A percentile compares a stretch with the other conserved stretches of the same genome.
These are phyloP conservation scores for Cytospora mali DNA, from an alignment of 2,329 filamentous ascomycete species.

Conservation along the genomic window DNA sequence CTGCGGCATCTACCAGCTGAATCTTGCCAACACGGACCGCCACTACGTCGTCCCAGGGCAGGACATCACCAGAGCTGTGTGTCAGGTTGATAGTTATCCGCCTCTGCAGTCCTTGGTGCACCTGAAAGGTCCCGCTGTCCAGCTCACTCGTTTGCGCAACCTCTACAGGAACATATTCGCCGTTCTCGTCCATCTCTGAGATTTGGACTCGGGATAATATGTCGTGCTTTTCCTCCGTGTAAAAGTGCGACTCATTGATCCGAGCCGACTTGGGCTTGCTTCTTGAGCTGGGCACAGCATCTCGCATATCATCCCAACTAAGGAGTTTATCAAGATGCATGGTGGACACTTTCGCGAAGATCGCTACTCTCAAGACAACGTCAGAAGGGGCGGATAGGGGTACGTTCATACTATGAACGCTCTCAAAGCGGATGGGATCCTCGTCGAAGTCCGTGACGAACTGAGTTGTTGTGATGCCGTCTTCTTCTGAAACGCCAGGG, in stretches of 20 bases:
- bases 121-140: conserved; percentile 88
- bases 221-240: conserved; percentile 90
- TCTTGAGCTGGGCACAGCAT: conserved; percentile 65
- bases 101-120: conserved; percentile 92
- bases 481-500: conserved; percentile 84
- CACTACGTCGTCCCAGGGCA: conserved; percentile 86
- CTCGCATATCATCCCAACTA: conserved; percentile 98
- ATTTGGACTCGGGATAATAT: conserved; percentile 86
- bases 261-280: conserved; percentile 62
- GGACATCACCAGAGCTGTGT: conserved; percentile 82
- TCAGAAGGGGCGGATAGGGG: conserved; percentile 76
- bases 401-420: conserved; percentile 96
- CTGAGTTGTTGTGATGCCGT: conserved; percentile 90
- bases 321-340: conserved; percentile 97
- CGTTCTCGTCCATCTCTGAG: conserved; percentile 86
- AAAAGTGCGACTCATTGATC: conserved; percentile 90
- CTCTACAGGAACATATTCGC: conserved; percentile 89
- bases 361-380: conserved; percentile 78
- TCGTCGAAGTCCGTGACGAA: conserved; percentile 96
- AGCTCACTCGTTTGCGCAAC: conserved; percentile 83
- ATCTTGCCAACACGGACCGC: conserved; percentile 79
- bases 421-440: conserved; percentile 89
- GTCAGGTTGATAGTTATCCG: conserved; percentile 86
- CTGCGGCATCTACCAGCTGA: conserved; percentile 79
- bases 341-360: conserved; percentile 86